Base-by-base conservation (phyloP, 2,329 filamentous ascomycete genomes). In the Xylogone sp. region DNA sequence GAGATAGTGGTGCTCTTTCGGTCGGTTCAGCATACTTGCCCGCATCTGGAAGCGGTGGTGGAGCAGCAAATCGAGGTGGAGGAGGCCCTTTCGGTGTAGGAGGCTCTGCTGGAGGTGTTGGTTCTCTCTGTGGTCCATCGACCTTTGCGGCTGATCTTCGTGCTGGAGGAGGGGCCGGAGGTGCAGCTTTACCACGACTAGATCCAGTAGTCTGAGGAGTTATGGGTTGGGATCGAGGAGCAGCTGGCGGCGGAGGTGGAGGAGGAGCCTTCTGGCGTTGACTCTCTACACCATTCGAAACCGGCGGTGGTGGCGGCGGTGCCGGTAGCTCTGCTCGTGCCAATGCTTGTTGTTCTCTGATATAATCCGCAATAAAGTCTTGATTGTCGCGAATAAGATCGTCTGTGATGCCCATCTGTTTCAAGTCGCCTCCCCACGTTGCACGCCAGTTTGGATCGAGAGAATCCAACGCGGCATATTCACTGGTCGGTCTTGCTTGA, bases 1-100 rank as follows among this genome's bases (percentile, higher is more conserved):
- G 63, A 12, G 74, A 65, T n/a, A n/a, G n/a, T n/a, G n/a, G n/a
- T 19, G 74, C 59, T 52, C 70, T 75, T 21, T 68, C 69, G 51
- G 75, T 72, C 24, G 74, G 69, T 55, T 85, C 77, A 3, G 87
- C 90, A 65, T 83, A 94, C 69, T 90, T 96, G 34, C 94, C 94
- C 52, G 94, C 94, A 68, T 96, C 92, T 50, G 90, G 83, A 53
- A 97, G 72, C 2, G 93, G 89, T 29, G 94, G 94, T 44, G 94
- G 94, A 8, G 90, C 93, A 58, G 84, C 81, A 73, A 96, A 97
- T 61, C 78, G 80, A 8, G 83, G 82, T 48, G 85, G 80, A 20
- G 84, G 80, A 9, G 78, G 78, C 21, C 71, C 69, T 52, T 66
- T 64, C 18, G 85, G 82, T 12, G 90, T 88, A 13, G 86, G 84